Conservation (phyloP, 1,284 basidiomycete genomes). For the Farysia itapuensis region DNA sequence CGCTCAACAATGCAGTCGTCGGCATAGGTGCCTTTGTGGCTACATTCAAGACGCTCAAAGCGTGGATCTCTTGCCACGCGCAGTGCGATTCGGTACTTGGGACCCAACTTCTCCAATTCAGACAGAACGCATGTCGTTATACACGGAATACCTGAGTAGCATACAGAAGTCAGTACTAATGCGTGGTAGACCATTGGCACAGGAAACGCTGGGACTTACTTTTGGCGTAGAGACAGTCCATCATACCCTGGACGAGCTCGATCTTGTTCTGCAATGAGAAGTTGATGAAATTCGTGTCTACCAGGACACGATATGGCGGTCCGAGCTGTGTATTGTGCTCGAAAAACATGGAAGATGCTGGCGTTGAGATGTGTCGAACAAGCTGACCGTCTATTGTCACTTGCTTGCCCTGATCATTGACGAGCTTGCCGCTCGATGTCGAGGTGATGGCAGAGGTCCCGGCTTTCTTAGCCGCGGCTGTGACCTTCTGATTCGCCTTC, state of each 20-base stretch:
- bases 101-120: conserved; percentile 94
- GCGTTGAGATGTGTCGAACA: conserved; percentile 42
- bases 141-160: conserved; percentile 81
- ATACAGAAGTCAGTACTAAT: background rate
- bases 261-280: conserved; percentile 97
- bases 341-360: conserved; percentile 84
- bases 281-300: conserved; percentile 99
- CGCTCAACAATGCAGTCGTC: conserved; percentile 97
- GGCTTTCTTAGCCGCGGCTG: conserved; percentile 55
- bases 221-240: conserved; percentile 99
- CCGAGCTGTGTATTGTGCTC: conserved; percentile 94
- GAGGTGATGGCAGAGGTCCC: no score
- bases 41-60: conserved; percentile 89
- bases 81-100: conserved; percentile 90
- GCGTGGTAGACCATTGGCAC: background rate
- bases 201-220: conserved; percentile 66
- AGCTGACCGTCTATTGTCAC: conserved; percentile 32
- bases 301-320: conserved; percentile 93
- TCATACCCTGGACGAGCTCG: conserved; percentile 95
- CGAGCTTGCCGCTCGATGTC: background rate
- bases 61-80: conserved; percentile 95
- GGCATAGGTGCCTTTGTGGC: conserved; percentile 92
- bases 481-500: conserved; percentile 68
- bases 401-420: conserved; percentile 7
- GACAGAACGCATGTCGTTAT: conserved; percentile 98